These are phyloP conservation scores for Bondarzewia mesenterica DNA, from an alignment of 1,284 basidiomycete species.

Conservation along the genomic window DNA sequence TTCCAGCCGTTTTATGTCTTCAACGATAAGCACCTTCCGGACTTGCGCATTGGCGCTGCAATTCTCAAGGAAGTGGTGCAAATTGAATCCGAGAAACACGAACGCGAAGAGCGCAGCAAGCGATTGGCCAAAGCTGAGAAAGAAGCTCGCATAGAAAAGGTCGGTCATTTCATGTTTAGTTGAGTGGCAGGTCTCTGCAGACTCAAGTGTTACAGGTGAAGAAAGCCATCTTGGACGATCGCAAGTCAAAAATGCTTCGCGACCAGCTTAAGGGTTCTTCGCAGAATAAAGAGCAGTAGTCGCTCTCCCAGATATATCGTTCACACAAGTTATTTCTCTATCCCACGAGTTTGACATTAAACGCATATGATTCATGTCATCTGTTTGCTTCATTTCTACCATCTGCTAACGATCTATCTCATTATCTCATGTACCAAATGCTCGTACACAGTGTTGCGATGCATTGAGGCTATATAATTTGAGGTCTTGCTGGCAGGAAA, in stretches of 20 bases:
- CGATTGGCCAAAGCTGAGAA: constrained; percentile 48
- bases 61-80: constrained; percentile 57
- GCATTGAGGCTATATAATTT: too few relatives aligned
- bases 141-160: constrained; percentile 47
- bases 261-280: constrained; percentile 48
- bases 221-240: constrained; percentile 67
- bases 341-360: too few relatives aligned
- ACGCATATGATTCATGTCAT: too few relatives aligned
- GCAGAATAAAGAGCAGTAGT: too few relatives aligned
- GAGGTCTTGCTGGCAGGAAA: too few relatives aligned
- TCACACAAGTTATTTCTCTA: too few relatives aligned
- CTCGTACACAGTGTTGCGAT: too few relatives aligned
- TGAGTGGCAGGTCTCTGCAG: not conserved
- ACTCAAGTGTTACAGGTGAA: constrained; percentile 41
- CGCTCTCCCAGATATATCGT: too few relatives aligned
- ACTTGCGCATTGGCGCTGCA: constrained; percentile 52
- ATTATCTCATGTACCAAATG: too few relatives aligned
- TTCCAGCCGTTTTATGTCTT: constrained; percentile 65
- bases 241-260: constrained; percentile 41
- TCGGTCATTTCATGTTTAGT: constrained; percentile 15
- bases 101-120: constrained; percentile 34
- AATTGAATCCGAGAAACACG: constrained; percentile 46
- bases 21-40: constrained; percentile 39
- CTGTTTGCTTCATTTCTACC: too few relatives aligned
- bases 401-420: too few relatives aligned